Evolutionary conservation across 2,329 filamentous ascomycete species (phyloP).

Genomic region (Cordyceps cicadae): DNA sequence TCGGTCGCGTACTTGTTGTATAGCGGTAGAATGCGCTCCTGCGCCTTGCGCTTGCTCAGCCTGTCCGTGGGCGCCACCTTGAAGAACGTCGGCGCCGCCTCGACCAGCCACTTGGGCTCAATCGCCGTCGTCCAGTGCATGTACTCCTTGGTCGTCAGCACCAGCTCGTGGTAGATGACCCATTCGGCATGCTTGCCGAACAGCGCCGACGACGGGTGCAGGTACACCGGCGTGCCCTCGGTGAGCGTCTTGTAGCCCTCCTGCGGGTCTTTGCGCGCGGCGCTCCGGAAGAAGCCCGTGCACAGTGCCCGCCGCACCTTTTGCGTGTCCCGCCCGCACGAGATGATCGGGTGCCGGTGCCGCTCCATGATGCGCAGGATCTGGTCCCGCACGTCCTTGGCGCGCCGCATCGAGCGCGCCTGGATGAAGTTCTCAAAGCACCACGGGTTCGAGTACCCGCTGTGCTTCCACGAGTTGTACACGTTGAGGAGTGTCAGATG

Average conservation of each 20-base stretch:
- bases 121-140: constrained; percentile 93
- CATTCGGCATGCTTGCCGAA: constrained; percentile 96
- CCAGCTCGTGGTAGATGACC: constrained; percentile 86
- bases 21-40: constrained; percentile 88
- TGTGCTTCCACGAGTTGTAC: constrained; percentile 92
- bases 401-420: constrained; percentile 76
- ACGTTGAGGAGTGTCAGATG: constrained; percentile 93
- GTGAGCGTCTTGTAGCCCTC: constrained; percentile 98
- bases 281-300: constrained; percentile 90
- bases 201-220: constrained; percentile 84
- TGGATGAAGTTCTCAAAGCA: constrained; percentile 98
- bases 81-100: constrained; percentile 98
- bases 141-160: constrained; percentile 94
- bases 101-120: constrained; percentile 89
- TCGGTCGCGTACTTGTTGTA: constrained; percentile 88
- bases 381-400: constrained; percentile 87
- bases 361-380: constrained; percentile 89
- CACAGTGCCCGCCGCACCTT: constrained; percentile 85
- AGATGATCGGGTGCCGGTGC: constrained; percentile 73
- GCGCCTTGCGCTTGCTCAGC: constrained; percentile 84
- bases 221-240: constrained; percentile 87
- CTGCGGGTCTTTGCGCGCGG: constrained; percentile 86
- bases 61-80: constrained; percentile 85
- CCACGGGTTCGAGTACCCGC: constrained; percentile 77
- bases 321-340: constrained; percentile 79